Conservation (phyloP, 2,329 filamentous ascomycete genomes). For the Nothopassalora personata region DNA sequence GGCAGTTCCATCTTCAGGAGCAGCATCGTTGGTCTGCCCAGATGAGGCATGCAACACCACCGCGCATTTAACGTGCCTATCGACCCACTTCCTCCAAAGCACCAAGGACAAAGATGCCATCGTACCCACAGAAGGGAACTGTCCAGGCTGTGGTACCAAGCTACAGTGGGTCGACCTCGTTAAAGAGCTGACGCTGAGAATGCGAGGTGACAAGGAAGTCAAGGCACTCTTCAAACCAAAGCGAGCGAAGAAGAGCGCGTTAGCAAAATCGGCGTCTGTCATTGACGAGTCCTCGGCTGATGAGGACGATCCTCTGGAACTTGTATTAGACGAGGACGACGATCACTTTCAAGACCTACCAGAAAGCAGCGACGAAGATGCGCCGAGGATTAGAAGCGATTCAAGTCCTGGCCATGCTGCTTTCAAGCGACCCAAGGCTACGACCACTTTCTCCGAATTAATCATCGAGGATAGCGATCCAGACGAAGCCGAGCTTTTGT, state of each 20-base stretch:
- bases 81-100: constrained; percentile 46
- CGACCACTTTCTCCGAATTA: constrained; percentile 15
- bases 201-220: constrained; percentile 64
- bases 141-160: constrained; percentile 61
- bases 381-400: constrained; percentile 16
- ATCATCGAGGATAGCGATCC: constrained; percentile 54
- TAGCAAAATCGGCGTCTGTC: constrained; percentile 12
- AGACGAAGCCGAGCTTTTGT: constrained; percentile 44
- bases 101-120: constrained; percentile 30
- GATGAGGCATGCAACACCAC: constrained; percentile 42
- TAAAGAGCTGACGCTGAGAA: constrained; percentile 72
- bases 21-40: constrained; percentile 50
- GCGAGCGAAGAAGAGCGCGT: constrained; percentile 13
- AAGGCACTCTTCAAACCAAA: constrained; percentile 58
- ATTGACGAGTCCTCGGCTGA: constrained; percentile 17
- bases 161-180: constrained; percentile 73
- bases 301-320: constrained; percentile 18
- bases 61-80: constrained; percentile 55
- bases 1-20: constrained; percentile 33
- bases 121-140: constrained; percentile 59
- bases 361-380: constrained; percentile 26
- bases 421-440: constrained; percentile 29
- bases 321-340: constrained; percentile 8
- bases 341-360: constrained; percentile 32
- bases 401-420: constrained; percentile 12